A percentile compares a stretch with the other conserved stretches of the same genome.
These are phyloP conservation scores for Corymbia citriodora DNA, from an alignment of 441 rosid genomes.

Conservation along the genomic window DNA sequence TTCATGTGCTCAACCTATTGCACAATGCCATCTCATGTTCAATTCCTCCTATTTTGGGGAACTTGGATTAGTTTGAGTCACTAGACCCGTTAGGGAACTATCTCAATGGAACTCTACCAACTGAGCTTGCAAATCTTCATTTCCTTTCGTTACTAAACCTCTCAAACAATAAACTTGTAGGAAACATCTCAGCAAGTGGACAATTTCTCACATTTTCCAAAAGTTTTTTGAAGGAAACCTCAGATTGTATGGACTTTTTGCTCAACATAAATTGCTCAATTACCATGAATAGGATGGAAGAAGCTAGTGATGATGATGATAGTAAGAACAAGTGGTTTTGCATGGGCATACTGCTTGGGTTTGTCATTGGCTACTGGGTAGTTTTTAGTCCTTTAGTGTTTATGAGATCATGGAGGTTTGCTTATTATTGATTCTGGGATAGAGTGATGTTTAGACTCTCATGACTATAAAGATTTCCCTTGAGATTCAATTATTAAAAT, in stretches of 20 bases:
- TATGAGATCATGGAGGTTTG: not conserved
- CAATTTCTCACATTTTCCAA: not conserved
- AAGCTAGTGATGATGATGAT: not conserved
- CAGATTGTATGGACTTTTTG: not conserved
- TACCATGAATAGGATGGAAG: not conserved
- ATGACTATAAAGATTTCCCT: not conserved
- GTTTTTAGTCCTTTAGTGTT: not conserved
- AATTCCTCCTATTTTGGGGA: not conserved
- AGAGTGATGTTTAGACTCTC: not conserved
- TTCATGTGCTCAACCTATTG: not conserved
- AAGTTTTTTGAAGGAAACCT: not conserved
- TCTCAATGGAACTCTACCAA: not conserved
- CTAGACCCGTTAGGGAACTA: fast-evolving
- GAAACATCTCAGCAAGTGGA: not conserved
- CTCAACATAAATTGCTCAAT: not conserved
- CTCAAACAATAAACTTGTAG: not conserved
- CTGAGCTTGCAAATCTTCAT: not conserved
- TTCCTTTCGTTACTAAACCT: not conserved
- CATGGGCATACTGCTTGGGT: not conserved
- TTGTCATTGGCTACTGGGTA: not conserved
- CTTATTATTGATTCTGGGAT: not conserved
- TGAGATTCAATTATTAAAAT: not conserved
- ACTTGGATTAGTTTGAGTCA: not conserved
- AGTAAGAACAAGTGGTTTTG: not conserved
- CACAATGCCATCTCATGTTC: not conserved